Percentiles rank a stretch among this genome's conserved stretches.
phyloP scores from a whole-genome alignment of 805 yeast genomes.

The Babjeviella inositovora region DNA sequence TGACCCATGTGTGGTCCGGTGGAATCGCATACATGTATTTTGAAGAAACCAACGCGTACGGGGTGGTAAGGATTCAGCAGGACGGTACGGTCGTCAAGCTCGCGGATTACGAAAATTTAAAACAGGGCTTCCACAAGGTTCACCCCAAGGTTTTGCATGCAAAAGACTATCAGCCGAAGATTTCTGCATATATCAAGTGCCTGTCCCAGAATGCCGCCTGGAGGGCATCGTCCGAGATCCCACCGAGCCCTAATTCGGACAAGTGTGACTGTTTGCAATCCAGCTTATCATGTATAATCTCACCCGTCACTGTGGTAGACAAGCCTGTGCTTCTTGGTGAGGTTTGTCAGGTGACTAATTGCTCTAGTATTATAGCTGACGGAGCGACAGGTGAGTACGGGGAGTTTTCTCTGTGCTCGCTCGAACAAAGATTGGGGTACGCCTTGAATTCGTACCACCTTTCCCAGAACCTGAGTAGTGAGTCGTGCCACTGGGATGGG shows the following conservation, averaged over 20 bases:
- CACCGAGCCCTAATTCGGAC: conserved; percentile 21
- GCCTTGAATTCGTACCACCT: conserved; percentile 19
- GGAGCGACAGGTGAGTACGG: conserved; percentile 23
- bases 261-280: conserved; percentile 27
- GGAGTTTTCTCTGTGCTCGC: conserved; percentile 18
- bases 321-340: conserved; percentile 9
- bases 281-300: conserved; percentile 17
- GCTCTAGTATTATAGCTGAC: conserved; percentile 18
- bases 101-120: conserved; percentile 40
- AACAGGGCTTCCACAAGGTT: conserved; percentile 12
- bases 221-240: conserved; percentile 11
- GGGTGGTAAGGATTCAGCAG: conserved; percentile 45
- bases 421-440: conserved; percentile 18
- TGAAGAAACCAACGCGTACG: conserved; percentile 72
- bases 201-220: conserved; percentile 4
- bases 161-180: conserved; percentile 1
- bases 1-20: conserved; percentile 90
- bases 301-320: conserved; percentile 9
- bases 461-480: conserved; percentile 6
- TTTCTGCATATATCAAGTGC: conserved; percentile 1
- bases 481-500: conserved; percentile 10
- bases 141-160: conserved; percentile 7
- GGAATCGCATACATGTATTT: conserved; percentile 89
- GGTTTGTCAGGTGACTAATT: conserved; percentile 18
- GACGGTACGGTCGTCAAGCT: conserved; percentile 33